Evolutionary conservation across 169 alveolate genomes (phyloP).

Genomic region (Cryptosporidium felis): DNA sequence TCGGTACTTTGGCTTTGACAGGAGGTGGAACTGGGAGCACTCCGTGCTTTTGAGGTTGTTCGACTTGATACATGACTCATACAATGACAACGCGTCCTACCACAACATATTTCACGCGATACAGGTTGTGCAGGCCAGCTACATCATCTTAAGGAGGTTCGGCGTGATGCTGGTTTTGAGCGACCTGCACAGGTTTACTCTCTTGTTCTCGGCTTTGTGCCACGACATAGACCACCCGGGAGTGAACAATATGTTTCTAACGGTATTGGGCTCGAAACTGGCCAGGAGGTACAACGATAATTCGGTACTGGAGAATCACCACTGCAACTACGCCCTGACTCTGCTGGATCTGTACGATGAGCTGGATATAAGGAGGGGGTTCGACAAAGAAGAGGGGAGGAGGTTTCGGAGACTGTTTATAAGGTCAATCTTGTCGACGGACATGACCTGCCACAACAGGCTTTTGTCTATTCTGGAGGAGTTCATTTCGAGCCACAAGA

Average conservation of each 20-base stretch:
- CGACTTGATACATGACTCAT: constrained; percentile 66
- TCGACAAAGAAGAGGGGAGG: constrained; percentile 73
- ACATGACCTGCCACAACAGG: constrained; percentile 75
- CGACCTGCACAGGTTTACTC: constrained; percentile 76
- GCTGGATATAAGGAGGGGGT: constrained; percentile 72
- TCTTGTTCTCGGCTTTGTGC: constrained; percentile 81
- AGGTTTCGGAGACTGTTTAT: constrained; percentile 76
- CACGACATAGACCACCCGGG: constrained; percentile 88
- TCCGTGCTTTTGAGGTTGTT: neutral
- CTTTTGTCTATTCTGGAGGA: constrained; percentile 26
- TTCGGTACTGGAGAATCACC: constrained; percentile 83
- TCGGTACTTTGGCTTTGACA: constrained; percentile 27
- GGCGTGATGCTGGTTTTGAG: constrained; percentile 67
- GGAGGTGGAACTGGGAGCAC: constrained; percentile 48
- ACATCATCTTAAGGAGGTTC: constrained; percentile 71
- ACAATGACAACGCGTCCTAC: constrained; percentile 78
- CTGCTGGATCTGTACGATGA: constrained; percentile 30
- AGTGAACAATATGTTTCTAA: constrained; percentile 79
- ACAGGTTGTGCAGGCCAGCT: constrained; percentile 81
- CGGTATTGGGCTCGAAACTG: constrained; percentile 72
- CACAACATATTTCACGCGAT: constrained; percentile 87
- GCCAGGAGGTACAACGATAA: constrained; percentile 81
- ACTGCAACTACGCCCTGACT: constrained; percentile 71
- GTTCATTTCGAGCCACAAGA: constrained; percentile 19
- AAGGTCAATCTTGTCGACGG: constrained; percentile 76